phyloP scores from a whole-genome alignment of 106 monocot species.

The Cymbidium sinense region DNA sequence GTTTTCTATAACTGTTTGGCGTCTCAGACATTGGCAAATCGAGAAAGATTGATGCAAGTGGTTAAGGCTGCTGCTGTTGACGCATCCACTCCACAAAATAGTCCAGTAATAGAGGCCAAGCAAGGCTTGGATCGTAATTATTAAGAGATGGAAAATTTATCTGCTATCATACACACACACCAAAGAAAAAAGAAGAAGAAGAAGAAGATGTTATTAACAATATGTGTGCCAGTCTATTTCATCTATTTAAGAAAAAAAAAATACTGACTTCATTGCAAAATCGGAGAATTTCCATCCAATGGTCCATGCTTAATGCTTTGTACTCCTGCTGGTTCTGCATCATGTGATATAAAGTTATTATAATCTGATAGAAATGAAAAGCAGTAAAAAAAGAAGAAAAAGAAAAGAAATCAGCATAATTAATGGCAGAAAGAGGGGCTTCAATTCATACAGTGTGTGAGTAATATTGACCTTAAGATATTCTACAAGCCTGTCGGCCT shows the following conservation, averaged over 20 bases:
- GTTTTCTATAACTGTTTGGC: no score
- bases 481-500: conserved; percentile 49
- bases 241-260: no score
- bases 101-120: conserved; percentile 93
- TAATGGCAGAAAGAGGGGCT: no score
- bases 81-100: conserved; percentile 87
- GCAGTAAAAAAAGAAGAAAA: no score
- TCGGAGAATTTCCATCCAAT: conserved; percentile 71
- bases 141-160: conserved; percentile 76
- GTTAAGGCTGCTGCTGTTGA: not conserved
- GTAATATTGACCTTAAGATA: conserved; percentile 61
- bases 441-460: not conserved
- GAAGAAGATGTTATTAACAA: not conserved
- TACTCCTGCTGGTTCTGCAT: conserved; percentile 74
- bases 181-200: no score
- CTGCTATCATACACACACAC: conserved; percentile 16
- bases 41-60: no score
- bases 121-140: conserved; percentile 67
- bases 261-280: conserved; percentile 73
- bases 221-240: not conserved
- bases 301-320: conserved; percentile 91
- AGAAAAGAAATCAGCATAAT: no score
- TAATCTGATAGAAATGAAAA: no score
- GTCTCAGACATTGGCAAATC: no score
- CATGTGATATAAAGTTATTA: not conserved